phyloP scores from a whole-genome alignment of 805 yeast species.

The Candida insectalens region DNA sequence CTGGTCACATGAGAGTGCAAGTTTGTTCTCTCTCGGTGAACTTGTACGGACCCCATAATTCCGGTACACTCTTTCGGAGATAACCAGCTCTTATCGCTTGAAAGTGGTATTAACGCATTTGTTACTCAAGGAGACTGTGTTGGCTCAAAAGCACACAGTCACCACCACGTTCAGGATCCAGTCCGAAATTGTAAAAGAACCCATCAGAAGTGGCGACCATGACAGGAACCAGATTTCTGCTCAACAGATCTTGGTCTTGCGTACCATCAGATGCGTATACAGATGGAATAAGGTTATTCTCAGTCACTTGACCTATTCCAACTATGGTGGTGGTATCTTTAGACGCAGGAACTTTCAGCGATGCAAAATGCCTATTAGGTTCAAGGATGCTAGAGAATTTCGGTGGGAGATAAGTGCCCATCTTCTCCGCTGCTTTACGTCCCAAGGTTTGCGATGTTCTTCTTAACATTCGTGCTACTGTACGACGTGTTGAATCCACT shows the following conservation, averaged over 20 bases:
- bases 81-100: too few relatives aligned
- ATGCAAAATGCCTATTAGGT: constrained; percentile 91
- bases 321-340: constrained; percentile 37
- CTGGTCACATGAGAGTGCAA: too few relatives aligned
- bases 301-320: constrained; percentile 31
- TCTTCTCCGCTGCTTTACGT: constrained; percentile 73
- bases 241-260: constrained; percentile 11
- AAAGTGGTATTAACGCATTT: too few relatives aligned
- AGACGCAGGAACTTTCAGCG: constrained; percentile 37
- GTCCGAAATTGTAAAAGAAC: constrained; percentile 69
- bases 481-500: constrained; percentile 59
- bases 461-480: constrained; percentile 67
- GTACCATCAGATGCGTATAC: constrained; percentile 12
- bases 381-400: constrained; percentile 80
- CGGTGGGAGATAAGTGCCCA: constrained; percentile 84
- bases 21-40: too few relatives aligned
- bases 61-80: too few relatives aligned
- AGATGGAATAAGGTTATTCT: constrained; percentile 16
- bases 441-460: constrained; percentile 73
- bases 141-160: constrained; percentile 81
- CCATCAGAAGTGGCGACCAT: constrained; percentile 86
- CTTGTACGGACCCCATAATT: too few relatives aligned
- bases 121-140: constrained; percentile 19
- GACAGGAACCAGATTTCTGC: constrained; percentile 34
- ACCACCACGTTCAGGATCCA: constrained; percentile 87